Percentiles rank a stretch among this genome's conserved stretches.
phyloP scores from a whole-genome alignment of 352 stramenopile species.

The Globisporangium spinosum region DNA sequence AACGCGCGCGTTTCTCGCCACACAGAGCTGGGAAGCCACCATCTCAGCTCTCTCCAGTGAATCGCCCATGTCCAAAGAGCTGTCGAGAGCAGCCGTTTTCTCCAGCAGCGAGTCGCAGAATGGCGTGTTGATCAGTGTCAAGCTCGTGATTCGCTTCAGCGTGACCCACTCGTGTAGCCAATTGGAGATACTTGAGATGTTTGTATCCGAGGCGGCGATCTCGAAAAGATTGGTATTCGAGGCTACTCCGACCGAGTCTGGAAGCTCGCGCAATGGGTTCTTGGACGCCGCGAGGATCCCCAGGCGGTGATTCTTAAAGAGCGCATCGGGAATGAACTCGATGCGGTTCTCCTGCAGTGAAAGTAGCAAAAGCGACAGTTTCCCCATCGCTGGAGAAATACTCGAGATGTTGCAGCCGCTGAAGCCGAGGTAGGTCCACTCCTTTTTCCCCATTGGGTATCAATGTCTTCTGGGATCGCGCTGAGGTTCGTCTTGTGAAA shows the following conservation, averaged over 20 bases:
- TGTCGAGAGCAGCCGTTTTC: neutral
- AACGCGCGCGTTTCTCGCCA: neutral
- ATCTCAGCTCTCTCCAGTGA: neutral
- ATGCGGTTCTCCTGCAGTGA: neutral
- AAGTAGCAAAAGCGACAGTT: slow-evolving; percentile 43
- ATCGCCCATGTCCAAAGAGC: neutral
- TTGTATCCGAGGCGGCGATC: neutral
- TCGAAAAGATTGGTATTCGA: neutral
- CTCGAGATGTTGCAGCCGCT: slow-evolving; percentile 20
- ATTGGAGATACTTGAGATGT: neutral
- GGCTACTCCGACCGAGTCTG: slow-evolving; percentile 1
- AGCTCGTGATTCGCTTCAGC: too few species aligned
- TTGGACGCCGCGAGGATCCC: slow-evolving; percentile 43
- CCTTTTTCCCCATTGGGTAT: neutral
- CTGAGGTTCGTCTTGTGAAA: slow-evolving; percentile 5
- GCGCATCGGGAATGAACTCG: slow-evolving; percentile 40
- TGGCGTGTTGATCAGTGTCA: neutral
- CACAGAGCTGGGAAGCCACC: neutral
- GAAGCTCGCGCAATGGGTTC: slow-evolving; percentile 32
- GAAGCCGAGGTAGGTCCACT: slow-evolving; percentile 4
- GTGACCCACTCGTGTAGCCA: neutral
- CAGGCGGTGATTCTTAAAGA: slow-evolving; percentile 51
- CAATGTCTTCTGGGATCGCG: neutral
- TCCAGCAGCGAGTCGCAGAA: neutral
- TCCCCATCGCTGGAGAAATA: slow-evolving; percentile 37